Conservation (phyloP, 2,329 filamentous ascomycete species). For the Epichloe uncinata region DNA sequence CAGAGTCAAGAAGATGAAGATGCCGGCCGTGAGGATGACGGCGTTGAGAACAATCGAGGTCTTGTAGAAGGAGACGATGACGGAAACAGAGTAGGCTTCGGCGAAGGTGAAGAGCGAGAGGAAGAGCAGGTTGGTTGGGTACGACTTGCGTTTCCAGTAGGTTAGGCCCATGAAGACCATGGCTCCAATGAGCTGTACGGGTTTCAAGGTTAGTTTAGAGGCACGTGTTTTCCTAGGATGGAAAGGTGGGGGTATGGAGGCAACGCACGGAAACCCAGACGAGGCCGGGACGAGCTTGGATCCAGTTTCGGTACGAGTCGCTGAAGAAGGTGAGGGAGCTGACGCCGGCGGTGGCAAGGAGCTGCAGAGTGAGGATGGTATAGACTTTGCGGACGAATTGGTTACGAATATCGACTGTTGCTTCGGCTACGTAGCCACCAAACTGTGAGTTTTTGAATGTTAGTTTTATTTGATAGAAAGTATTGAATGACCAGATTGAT, state of each 20-base stretch:
- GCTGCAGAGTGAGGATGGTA: constrained; percentile 89
- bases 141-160: constrained; percentile 91
- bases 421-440: constrained; percentile 84
- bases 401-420: constrained; percentile 89
- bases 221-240: background rate
- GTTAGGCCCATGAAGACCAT: constrained; percentile 77
- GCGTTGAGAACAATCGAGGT: constrained; percentile 77
- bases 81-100: constrained; percentile 87
- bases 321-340: constrained; percentile 81
- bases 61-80: constrained; percentile 85
- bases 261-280: constrained; percentile 64
- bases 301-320: constrained; percentile 66
- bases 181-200: constrained; percentile 54
- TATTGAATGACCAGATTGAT: background rate
- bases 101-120: constrained; percentile 78
- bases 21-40: constrained; percentile 72
- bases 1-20: constrained; percentile 65
- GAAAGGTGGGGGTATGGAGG: background rate
- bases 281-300: constrained; percentile 69
- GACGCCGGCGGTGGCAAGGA: constrained; percentile 69
- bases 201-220: background rate
- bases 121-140: constrained; percentile 90
- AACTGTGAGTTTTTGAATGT: constrained; percentile 40
- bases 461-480: background rate
- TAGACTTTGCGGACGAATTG: constrained; percentile 97